A percentile compares a stretch with the other conserved stretches of the same genome.
phyloP scores from a whole-genome alignment of 139 green algal genomes.

The Tetradesmus lagerheimii region DNA sequence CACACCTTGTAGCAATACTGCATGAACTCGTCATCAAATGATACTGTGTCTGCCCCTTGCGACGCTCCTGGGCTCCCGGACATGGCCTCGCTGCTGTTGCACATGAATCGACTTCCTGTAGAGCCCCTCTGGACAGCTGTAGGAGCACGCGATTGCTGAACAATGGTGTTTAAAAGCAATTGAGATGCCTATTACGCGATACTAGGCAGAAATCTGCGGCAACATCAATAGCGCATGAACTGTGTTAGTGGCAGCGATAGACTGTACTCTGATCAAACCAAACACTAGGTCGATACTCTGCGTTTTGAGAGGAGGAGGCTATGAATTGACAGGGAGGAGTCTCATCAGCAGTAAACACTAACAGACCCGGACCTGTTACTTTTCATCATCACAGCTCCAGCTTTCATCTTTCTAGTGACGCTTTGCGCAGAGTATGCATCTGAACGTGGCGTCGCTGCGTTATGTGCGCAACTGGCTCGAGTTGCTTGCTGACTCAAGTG shows the following conservation, averaged over 20 bases:
- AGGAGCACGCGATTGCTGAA: neutral
- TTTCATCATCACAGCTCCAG: no score
- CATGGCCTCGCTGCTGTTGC: neutral
- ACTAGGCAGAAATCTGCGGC: neutral
- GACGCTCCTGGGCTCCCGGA: neutral
- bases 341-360: neutral
- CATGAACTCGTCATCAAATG: neutral
- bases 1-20: neutral
- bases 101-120: neutral
- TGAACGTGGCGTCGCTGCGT: no score
- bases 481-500: no score
- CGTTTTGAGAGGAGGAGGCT: neutral
- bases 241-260: no score
- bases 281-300: no score
- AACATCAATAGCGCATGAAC: neutral
- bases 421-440: no score
- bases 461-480: no score
- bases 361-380: neutral
- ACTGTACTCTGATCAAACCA: no score
- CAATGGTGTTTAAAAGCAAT: neutral
- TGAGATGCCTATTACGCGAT: neutral
- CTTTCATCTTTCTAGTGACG: no score
- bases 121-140: neutral
- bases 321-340: neutral
- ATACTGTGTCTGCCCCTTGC: neutral